Conservation (phyloP, 768 basidiomycete genomes). For the Amanita muscaria region DNA sequence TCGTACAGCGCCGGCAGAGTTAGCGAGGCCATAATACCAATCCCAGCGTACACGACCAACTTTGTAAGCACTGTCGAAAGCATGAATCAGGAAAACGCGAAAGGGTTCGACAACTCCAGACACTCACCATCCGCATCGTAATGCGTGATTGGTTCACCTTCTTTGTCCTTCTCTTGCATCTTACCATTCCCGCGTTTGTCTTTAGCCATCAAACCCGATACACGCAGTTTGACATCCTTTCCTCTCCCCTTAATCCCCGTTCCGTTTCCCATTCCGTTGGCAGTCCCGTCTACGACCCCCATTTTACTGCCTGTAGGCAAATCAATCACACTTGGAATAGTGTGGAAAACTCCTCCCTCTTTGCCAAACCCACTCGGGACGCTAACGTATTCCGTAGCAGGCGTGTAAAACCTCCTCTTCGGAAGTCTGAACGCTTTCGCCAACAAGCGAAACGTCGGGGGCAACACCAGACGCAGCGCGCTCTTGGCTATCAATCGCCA, state of each 20-base stretch:
- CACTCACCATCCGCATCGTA: constrained; percentile 82
- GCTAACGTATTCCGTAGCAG: constrained; percentile 79
- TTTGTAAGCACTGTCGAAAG: constrained; percentile 68
- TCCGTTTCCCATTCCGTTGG: constrained; percentile 15
- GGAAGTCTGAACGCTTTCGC: constrained; percentile 65
- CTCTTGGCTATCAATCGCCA: constrained; percentile 89
- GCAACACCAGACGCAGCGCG: constrained; percentile 61
- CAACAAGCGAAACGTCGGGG: constrained; percentile 75
- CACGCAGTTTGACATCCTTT: constrained; percentile 6
- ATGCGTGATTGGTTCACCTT: constrained; percentile 42
- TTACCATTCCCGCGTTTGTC: constrained; percentile 19
- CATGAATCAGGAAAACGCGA: neutral
- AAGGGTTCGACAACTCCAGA: constrained; percentile 3
- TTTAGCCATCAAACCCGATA: constrained; percentile 7
- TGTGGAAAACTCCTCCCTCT: constrained; percentile 36
- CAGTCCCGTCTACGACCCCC: constrained; percentile 6
- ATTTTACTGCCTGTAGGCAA: constrained; percentile 36
- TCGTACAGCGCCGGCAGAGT: constrained; percentile 62
- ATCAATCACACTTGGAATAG: constrained; percentile 84
- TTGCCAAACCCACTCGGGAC: constrained; percentile 47
- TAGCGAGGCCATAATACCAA: constrained; percentile 60
- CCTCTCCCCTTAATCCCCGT: constrained; percentile 12
- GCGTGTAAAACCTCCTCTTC: constrained; percentile 79
- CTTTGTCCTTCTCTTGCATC: constrained; percentile 27
- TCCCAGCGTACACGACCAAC: constrained; percentile 84